Percentiles rank a stretch among this genome's conserved stretches.
Conservation (phyloP, 116 monocot species). For the Posidonia oceanica region DNA sequence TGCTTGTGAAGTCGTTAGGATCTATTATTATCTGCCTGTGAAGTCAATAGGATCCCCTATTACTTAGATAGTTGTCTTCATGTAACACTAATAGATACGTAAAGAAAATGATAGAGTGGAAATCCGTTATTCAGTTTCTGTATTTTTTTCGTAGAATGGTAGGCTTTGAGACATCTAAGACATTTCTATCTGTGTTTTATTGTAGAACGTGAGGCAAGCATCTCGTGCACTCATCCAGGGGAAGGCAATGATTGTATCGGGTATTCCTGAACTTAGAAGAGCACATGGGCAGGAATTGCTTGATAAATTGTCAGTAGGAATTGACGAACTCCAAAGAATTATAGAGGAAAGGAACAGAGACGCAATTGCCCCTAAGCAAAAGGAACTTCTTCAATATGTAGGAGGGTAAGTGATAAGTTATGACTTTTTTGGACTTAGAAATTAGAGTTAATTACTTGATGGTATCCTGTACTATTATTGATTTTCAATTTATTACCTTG, state of each 20-base stretch:
- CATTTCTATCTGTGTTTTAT: not conserved
- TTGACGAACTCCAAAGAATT: constrained; percentile 69
- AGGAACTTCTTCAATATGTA: constrained; percentile 89
- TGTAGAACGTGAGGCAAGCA: constrained; percentile 86
- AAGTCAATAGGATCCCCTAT: too few relatives aligned
- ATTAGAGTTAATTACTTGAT: too few relatives aligned
- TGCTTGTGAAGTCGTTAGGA: too few relatives aligned
- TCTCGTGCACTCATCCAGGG: constrained; percentile 84
- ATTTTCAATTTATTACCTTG: too few relatives aligned
- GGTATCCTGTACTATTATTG: too few relatives aligned
- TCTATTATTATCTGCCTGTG: too few relatives aligned
- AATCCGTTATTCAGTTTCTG: too few relatives aligned
- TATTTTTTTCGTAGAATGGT: not conserved
- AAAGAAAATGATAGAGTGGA: too few relatives aligned
- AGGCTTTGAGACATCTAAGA: not conserved
- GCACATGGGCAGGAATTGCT: constrained; percentile 50
- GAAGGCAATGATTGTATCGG: constrained; percentile 48
- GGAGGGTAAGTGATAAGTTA: constrained; percentile 47
- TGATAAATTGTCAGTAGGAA: constrained; percentile 58
- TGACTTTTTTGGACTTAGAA: too few relatives aligned
- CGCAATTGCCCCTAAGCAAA: constrained; percentile 79
- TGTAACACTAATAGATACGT: too few relatives aligned
- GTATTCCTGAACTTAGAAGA: constrained; percentile 74
- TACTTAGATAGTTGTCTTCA: too few relatives aligned
- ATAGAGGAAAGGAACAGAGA: constrained; percentile 74